phyloP scores from a whole-genome alignment of 495 filamentous ascomycete species.

The Neurospora sp. region DNA sequence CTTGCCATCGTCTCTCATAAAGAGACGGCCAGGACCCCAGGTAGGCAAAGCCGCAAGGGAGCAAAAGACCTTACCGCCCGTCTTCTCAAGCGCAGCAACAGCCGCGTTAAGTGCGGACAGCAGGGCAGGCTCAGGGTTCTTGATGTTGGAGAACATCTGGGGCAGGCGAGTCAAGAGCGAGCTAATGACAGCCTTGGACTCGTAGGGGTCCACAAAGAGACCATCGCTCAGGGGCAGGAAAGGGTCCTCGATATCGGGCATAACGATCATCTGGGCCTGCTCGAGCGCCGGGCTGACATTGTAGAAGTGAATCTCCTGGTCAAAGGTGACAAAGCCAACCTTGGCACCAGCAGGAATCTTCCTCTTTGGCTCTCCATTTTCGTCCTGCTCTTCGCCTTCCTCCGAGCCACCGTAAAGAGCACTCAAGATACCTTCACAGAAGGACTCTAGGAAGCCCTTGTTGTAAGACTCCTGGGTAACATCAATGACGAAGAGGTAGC shows the following conservation, averaged over 20 bases:
- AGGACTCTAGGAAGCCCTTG: constrained; percentile 79
- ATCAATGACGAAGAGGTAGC: constrained; percentile 87
- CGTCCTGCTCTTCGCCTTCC: constrained; percentile 38
- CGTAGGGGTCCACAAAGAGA: constrained; percentile 90
- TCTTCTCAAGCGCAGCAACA: constrained; percentile 66
- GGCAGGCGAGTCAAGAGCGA: constrained; percentile 74
- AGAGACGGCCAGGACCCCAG: constrained; percentile 76
- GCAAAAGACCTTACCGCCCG: constrained; percentile 89
- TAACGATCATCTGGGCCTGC: constrained; percentile 94
- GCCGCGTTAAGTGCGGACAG: constrained; percentile 76
- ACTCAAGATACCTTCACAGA: constrained; percentile 78
- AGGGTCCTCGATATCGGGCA: constrained; percentile 95
- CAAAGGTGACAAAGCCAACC: constrained; percentile 91
- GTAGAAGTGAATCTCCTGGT: constrained; percentile 95
- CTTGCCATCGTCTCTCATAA: constrained; percentile 80
- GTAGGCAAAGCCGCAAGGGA: constrained; percentile 76
- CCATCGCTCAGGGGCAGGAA: constrained; percentile 90
- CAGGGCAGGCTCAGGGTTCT: constrained; percentile 80
- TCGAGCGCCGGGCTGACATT: constrained; percentile 75
- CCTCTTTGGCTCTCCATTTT: constrained; percentile 46
- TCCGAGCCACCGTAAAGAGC: constrained; percentile 66
- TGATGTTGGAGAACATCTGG: constrained; percentile 71
- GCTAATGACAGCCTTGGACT: constrained; percentile 80
- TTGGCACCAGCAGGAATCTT: constrained; percentile 70
- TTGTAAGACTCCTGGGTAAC: constrained; percentile 82